These are phyloP conservation scores for Paspalum vaginatum DNA, from an alignment of 176 grass and related monocot genomes.

Conservation along the genomic window DNA sequence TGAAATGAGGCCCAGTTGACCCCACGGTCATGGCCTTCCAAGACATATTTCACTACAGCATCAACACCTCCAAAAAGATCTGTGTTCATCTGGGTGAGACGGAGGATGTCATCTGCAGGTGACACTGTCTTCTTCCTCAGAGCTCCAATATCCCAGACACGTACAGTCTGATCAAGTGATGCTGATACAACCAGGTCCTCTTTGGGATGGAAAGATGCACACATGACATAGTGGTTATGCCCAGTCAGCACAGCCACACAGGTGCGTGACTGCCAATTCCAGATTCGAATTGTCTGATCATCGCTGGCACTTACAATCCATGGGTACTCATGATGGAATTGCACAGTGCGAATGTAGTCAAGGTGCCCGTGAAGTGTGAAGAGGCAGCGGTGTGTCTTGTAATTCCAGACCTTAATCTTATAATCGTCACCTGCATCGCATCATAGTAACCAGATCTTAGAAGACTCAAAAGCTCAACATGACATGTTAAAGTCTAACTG, in stretches of 20 bases:
- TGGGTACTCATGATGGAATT: conserved; percentile 86
- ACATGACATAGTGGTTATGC: conserved; percentile 93
- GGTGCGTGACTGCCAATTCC: conserved; percentile 82
- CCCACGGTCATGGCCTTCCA: conserved; percentile 90
- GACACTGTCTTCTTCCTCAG: conserved; percentile 79
- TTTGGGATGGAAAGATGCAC: conserved; percentile 79
- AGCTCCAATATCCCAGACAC: conserved; percentile 81
- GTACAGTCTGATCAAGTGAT: conserved; percentile 80
- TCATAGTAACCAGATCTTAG: conserved; percentile 19
- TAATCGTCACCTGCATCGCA: conserved; percentile 88
- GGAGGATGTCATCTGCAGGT: conserved; percentile 56
- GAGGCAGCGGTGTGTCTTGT: conserved; percentile 98
- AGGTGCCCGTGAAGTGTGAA: conserved; percentile 95
- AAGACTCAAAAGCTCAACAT: background rate
- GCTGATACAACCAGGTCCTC: conserved; percentile 82
- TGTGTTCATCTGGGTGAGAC: conserved; percentile 69
- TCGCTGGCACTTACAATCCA: conserved; percentile 87
- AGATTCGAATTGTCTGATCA: conserved; percentile 85
- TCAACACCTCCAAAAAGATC: conserved; percentile 80
- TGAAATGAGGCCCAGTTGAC: conserved; percentile 93
- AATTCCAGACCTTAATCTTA: conserved; percentile 99
- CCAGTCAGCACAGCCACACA: conserved; percentile 79
- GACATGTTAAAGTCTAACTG: background rate
- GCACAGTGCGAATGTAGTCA: conserved; percentile 95
- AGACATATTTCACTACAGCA: conserved; percentile 78